These are phyloP conservation scores for Sisymbrium altissimum DNA, from an alignment of 345 rosid genomes.

Conservation along the genomic window DNA sequence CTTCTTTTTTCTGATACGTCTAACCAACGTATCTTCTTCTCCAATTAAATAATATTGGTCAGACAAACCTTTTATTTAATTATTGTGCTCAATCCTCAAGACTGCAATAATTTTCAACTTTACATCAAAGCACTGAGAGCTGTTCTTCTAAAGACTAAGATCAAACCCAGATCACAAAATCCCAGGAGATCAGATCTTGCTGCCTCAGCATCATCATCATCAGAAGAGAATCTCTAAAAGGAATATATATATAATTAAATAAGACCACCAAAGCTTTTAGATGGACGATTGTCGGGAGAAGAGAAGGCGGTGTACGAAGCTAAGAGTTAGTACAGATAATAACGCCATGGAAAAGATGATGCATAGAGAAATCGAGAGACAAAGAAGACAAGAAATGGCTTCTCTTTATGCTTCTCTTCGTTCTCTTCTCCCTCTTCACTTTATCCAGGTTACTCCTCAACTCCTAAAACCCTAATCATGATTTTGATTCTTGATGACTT, in stretches of 20 bases:
- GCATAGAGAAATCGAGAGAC: constrained; percentile 70
- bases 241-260: not conserved
- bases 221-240: constrained; percentile 16
- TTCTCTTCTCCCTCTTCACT: constrained; percentile 68
- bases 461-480: constrained; percentile 19
- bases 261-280: constrained; percentile 1
- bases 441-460: constrained; percentile 49
- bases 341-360: constrained; percentile 49
- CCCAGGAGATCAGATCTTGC: constrained; percentile 45
- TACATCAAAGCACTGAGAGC: constrained; percentile 69
- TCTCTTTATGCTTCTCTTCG: constrained; percentile 55
- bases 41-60: constrained; percentile 6
- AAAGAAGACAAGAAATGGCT: constrained; percentile 77
- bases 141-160: constrained; percentile 37
- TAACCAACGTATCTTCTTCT: constrained; percentile 40
- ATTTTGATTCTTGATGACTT: constrained; percentile 3
- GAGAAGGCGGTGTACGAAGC: constrained; percentile 20
- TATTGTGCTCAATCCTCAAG: constrained; percentile 13
- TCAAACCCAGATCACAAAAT: constrained; percentile 37
- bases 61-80: not conserved
- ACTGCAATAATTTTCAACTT: constrained; percentile 55
- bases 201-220: constrained; percentile 13
- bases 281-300: constrained; percentile 29
- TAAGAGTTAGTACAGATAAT: not conserved
- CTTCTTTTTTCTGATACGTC: constrained; percentile 21